Evolutionary conservation across 2,329 filamentous ascomycete genomes (phyloP).

Genomic region (Colletotrichum sublineola): DNA sequence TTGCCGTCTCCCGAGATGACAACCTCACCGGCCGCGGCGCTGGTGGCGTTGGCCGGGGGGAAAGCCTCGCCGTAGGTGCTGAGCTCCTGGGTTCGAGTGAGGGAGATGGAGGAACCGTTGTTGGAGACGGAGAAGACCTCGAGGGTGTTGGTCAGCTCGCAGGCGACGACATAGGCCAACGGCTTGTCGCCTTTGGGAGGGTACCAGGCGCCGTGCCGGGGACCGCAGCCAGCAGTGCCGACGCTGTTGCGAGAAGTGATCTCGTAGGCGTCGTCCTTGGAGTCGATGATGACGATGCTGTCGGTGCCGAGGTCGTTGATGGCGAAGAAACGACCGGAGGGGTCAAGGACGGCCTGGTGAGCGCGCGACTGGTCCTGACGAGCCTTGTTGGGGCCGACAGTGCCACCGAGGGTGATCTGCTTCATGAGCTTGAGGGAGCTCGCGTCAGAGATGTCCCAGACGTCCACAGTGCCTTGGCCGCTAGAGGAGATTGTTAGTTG

Average conservation of each 20-base stretch:
- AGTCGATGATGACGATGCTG: constrained; percentile 61
- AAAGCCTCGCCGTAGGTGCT: constrained; percentile 53
- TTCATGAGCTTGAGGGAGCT: constrained; percentile 54
- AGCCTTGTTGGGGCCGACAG: constrained; percentile 50
- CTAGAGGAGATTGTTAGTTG: constrained; percentile 18
- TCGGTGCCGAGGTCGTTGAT: constrained; percentile 65
- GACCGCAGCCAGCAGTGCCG: constrained; percentile 57
- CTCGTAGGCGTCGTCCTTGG: constrained; percentile 55
- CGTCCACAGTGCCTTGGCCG: constrained; percentile 57
- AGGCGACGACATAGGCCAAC: constrained; percentile 62
- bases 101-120: constrained; percentile 50
- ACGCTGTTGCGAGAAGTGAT: constrained; percentile 53
- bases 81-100: constrained; percentile 54
- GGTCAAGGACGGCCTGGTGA: constrained; percentile 64
- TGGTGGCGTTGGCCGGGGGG: constrained; percentile 52
- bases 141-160: constrained; percentile 61
- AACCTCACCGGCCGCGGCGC: constrained; percentile 61
- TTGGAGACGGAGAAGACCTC: constrained; percentile 59
- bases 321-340: constrained; percentile 62
- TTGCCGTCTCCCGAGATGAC: constrained; percentile 56
- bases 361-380: constrained; percentile 55
- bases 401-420: constrained; percentile 52
- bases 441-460: constrained; percentile 59
- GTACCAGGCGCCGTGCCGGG: constrained; percentile 65
- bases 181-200: constrained; percentile 49